These are phyloP conservation scores for Abrus pulchellus DNA, from an alignment of 306 rosid genomes.

Conservation along the genomic window DNA sequence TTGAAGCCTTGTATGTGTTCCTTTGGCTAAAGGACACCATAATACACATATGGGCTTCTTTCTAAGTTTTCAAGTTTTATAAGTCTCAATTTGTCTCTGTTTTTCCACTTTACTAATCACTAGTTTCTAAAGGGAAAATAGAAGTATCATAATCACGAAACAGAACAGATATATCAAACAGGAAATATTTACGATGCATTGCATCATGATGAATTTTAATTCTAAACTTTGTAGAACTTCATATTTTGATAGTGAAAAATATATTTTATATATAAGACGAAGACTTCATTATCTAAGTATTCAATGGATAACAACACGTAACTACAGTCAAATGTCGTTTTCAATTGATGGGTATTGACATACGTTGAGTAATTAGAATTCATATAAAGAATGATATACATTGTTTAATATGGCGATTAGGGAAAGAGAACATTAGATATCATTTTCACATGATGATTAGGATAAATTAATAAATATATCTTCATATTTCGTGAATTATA, in stretches of 20 bases:
- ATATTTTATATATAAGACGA: neutral
- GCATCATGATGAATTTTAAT: neutral
- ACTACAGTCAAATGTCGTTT: constrained; percentile 29
- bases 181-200: constrained; percentile 14
- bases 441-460: constrained; percentile 46
- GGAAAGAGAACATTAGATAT: constrained; percentile 24
- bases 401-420: neutral
- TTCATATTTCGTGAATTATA: constrained; percentile 31
- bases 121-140: neutral
- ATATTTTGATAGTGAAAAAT: constrained; percentile 33
- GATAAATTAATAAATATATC: constrained; percentile 17
- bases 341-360: constrained; percentile 20
- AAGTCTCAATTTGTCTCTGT: neutral
- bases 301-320: constrained; percentile 13
- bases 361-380: constrained; percentile 24
- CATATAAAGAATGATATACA: neutral
- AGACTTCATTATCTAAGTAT: constrained; percentile 32
- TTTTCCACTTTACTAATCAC: constrained; percentile 20
- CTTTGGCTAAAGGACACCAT: neutral
- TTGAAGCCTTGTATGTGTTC: neutral
- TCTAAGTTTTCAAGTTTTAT: neutral
- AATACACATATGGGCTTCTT: neutral
- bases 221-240: neutral
- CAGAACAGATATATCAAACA: constrained; percentile 9
- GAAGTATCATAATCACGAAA: constrained; percentile 1